Evolutionary conservation across 2,329 filamentous ascomycete genomes (phyloP), one percentile per base, ranked within the genome.

Genomic region (Neofusicoccum cordaticola): DNA sequence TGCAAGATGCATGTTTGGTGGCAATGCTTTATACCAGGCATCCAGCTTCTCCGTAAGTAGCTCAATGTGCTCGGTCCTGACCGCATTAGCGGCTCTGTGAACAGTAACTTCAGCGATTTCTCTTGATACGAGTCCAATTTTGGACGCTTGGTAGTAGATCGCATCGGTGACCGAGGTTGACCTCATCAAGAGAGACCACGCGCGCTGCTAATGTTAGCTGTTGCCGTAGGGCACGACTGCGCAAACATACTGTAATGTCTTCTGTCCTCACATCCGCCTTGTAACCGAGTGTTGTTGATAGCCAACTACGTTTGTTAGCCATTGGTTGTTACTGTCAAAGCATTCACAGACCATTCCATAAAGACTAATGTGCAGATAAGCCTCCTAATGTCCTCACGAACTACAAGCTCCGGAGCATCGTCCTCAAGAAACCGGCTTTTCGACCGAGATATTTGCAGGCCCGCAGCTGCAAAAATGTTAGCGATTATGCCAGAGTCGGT

Each of bases 221-320:
- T 15, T 19, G 27, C 15, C 4, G 11, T 4, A 8, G 9, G 6
- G 3, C 4, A 15, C 2, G 8, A 17, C 8, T 2, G 3, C 4
- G 9, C 17, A 15, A 39, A 50, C 44, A 48, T 62, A 62, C 56
- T 34, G 27, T 62, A 12, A 72, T 66, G 51, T 77, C 75, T 11
- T 66, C 69, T 4, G 69, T 17, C 8, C 71, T 73, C 6, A 73
- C 70, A 50, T 76, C 74, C 6, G 74, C 71, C 7, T 63, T 66
- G 60, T 77, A 78, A 7, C 76, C 76, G 1, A 78, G 65, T 1
- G 75, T 78, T 45, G 75, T 77, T 1, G 74, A 75, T 6, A 77
- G 69, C 76, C 76, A 78, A 22, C 66, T 67, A 27, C 2, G 19
- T 0, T 11, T 1, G 37, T 67, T 35, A 67, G 62, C 37, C 15